These are phyloP conservation scores for Hypoxylon sp. DNA, from an alignment of 2,329 filamentous ascomycete genomes.

Conservation along the genomic window DNA sequence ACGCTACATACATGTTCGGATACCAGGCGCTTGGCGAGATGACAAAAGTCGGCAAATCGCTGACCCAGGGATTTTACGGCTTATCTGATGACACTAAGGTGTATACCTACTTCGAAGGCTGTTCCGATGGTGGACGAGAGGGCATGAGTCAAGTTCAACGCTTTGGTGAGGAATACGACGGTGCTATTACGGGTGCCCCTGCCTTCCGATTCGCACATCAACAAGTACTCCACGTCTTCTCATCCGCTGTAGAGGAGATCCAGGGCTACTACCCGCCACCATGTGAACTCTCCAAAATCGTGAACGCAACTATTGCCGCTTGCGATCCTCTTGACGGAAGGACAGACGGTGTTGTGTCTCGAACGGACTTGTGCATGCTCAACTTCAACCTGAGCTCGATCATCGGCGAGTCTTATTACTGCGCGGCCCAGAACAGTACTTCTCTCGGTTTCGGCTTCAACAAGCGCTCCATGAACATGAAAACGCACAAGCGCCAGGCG, in stretches of 20 bases:
- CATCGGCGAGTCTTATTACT: slow-evolving; percentile 56
- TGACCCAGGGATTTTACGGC: slow-evolving; percentile 60
- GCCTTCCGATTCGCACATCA: slow-evolving; percentile 62
- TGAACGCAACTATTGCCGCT: slow-evolving; percentile 67
- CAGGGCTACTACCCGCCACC: slow-evolving; percentile 61
- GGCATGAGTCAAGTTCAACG: slow-evolving; percentile 63
- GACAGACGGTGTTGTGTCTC: slow-evolving; percentile 66
- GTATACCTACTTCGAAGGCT: slow-evolving; percentile 68
- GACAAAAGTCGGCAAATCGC: slow-evolving; percentile 62
- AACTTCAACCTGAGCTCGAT: slow-evolving; percentile 54
- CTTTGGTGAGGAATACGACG: slow-evolving; percentile 61
- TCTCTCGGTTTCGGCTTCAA: slow-evolving; percentile 48
- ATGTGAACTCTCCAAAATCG: slow-evolving; percentile 65
- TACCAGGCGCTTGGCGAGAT: slow-evolving; percentile 69
- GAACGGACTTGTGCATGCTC: slow-evolving; percentile 56
- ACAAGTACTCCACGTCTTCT: slow-evolving; percentile 60
- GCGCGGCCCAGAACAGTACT: slow-evolving; percentile 49
- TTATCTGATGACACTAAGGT: slow-evolving; percentile 52
- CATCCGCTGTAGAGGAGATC: slow-evolving; percentile 58
- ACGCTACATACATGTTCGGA: slow-evolving; percentile 64
- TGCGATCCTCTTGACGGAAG: slow-evolving; percentile 70
- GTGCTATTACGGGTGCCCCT: slow-evolving; percentile 62
- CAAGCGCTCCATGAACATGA: slow-evolving; percentile 36
- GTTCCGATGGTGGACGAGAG: slow-evolving; percentile 65
- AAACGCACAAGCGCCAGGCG: slow-evolving; percentile 31